phyloP scores from a whole-genome alignment of 2,329 filamentous ascomycete genomes.

The Cadophora malorum region DNA sequence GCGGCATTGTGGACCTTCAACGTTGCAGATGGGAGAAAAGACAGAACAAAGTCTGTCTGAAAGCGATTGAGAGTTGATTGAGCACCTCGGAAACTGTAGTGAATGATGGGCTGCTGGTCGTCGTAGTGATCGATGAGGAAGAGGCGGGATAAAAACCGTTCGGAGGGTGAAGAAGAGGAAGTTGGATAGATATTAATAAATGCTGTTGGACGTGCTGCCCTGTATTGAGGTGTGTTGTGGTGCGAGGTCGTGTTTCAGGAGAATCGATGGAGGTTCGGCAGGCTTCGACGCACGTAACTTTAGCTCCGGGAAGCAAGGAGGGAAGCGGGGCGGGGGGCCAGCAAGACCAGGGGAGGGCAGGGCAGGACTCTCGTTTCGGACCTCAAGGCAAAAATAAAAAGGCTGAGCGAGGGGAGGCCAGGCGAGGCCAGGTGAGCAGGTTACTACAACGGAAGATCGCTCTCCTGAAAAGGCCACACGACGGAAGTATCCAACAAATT shows the following conservation, averaged over 20 bases:
- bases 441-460: background rate
- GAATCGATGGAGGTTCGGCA: conserved; percentile 9
- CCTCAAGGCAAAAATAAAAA: background rate
- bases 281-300: conserved; percentile 5
- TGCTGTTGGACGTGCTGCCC: background rate
- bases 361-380: conserved; percentile 1
- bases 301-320: conserved; percentile 13
- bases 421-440: background rate
- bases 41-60: conserved; percentile 34
- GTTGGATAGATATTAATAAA: conserved; percentile 17
- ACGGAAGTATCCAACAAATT: conserved; percentile 17
- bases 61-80: conserved; percentile 9
- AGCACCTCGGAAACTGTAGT: conserved; percentile 3
- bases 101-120: background rate
- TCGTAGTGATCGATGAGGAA: conserved; percentile 5
- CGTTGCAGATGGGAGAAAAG: conserved; percentile 40
- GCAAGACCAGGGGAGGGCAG: no score
- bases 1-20: conserved; percentile 62
- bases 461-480: conserved; percentile 13
- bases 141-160: background rate
- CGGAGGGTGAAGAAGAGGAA: background rate
- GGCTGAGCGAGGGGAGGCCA: background rate
- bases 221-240: background rate
- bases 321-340: background rate
- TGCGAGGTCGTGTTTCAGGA: conserved; percentile 10